Percentiles rank a stretch among this genome's conserved stretches.
Evolutionary conservation across 768 basidiomycete genomes (phyloP).

Genomic region (Russula virescens): DNA sequence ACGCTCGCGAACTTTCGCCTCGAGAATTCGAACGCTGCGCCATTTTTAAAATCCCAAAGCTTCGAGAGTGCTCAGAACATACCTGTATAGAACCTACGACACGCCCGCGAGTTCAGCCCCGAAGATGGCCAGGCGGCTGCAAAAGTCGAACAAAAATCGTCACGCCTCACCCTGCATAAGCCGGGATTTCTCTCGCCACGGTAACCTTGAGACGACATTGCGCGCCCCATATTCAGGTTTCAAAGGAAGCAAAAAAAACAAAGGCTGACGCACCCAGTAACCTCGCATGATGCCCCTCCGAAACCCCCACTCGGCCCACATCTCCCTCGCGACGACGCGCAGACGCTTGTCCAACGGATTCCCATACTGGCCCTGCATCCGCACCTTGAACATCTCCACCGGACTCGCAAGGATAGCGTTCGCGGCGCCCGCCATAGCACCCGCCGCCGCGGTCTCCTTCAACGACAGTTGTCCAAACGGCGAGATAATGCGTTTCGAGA

Average conservation of each 20-base stretch:
- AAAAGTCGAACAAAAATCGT: too few species aligned
- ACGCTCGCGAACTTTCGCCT: slow-evolving; percentile 65
- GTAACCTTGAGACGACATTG: slow-evolving; percentile 54
- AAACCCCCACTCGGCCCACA: slow-evolving; percentile 87
- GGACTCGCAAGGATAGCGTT: slow-evolving; percentile 92
- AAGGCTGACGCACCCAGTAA: slow-evolving; percentile 69
- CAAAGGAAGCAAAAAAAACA: neutral
- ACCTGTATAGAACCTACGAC: slow-evolving; percentile 64
- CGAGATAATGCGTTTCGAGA: slow-evolving; percentile 74
- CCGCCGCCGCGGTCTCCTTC: slow-evolving; percentile 74
- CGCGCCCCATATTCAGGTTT: too few species aligned
- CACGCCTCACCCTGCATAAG: slow-evolving; percentile 71
- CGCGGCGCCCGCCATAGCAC: slow-evolving; percentile 86
- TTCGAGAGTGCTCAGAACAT: slow-evolving; percentile 2
- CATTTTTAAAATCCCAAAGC: neutral
- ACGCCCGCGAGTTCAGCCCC: neutral
- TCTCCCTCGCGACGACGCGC: slow-evolving; percentile 63
- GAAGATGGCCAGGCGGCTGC: too few species aligned
- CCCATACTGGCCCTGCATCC: slow-evolving; percentile 97
- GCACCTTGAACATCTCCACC: slow-evolving; percentile 97
- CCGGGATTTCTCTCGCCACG: slow-evolving; percentile 89
- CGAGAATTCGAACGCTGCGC: slow-evolving; percentile 77
- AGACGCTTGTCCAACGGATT: slow-evolving; percentile 71
- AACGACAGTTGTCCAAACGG: slow-evolving; percentile 84
- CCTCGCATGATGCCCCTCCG: slow-evolving; percentile 90